These are phyloP conservation scores for Hirschfeldia incana DNA, from an alignment of 345 rosid genomes.

Conservation along the genomic window DNA sequence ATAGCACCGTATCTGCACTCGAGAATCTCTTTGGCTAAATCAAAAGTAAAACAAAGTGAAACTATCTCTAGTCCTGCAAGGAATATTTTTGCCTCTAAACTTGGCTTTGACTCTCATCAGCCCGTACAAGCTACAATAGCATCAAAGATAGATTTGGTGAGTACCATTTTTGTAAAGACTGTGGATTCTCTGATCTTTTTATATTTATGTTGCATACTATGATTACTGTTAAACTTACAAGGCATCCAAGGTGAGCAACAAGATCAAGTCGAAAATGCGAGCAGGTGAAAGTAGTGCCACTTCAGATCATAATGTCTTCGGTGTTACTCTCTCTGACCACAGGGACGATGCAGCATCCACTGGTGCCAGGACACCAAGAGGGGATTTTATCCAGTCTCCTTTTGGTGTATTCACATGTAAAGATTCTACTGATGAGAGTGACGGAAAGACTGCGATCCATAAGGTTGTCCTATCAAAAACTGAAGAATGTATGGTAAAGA, in stretches of 20 bases:
- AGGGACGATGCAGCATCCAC: constrained; percentile 60
- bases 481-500: constrained; percentile 86
- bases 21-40: constrained; percentile 33
- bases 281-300: constrained; percentile 50
- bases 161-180: constrained; percentile 1
- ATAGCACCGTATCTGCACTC: constrained; percentile 51
- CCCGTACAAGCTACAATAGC: constrained; percentile 86
- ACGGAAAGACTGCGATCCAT: constrained; percentile 69
- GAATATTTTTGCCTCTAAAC: constrained; percentile 58
- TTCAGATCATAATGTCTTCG: constrained; percentile 38
- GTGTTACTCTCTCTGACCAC: background rate
- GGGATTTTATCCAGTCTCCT: constrained; percentile 56
- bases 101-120: constrained; percentile 88
- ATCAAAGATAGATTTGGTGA: constrained; percentile 87
- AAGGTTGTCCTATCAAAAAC: constrained; percentile 75
- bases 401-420: constrained; percentile 61
- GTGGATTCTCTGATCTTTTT: no score
- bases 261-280: constrained; percentile 76
- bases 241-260: constrained; percentile 86
- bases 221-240: no score
- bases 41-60: constrained; percentile 48
- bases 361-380: constrained; percentile 94
- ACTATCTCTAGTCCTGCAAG: constrained; percentile 49
- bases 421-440: constrained; percentile 77
- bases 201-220: no score